Evolutionary conservation across 2,329 filamentous ascomycete species (phyloP).

Genomic region (Colletotrichum musae): DNA sequence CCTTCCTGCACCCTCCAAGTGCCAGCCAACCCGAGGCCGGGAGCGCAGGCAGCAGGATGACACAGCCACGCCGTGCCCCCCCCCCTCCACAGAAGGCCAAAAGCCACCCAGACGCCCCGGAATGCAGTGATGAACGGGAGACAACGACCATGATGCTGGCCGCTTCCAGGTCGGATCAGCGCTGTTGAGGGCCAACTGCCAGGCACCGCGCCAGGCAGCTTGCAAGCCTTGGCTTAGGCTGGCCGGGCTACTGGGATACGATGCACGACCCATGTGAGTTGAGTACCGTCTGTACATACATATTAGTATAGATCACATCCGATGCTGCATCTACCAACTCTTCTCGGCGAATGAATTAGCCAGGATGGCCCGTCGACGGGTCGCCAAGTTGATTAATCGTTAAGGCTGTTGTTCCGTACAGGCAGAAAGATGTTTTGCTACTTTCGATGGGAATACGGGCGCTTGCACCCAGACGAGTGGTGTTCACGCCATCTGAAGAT

Average conservation of each 20-base stretch:
- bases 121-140: background rate
- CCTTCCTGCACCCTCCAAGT: background rate
- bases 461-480: slow-evolving; percentile 12
- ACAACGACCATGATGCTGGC: no score
- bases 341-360: no score
- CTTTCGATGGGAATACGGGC: background rate
- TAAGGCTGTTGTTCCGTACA: slow-evolving; percentile 3
- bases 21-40: background rate
- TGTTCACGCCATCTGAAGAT: slow-evolving; percentile 8
- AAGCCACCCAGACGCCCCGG: background rate
- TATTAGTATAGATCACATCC: no score
- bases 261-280: no score
- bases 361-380: background rate
- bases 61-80: slow-evolving; percentile 31
- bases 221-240: background rate
- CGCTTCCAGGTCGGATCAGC: no score
- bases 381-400: background rate
- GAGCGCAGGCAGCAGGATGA: slow-evolving; percentile 36
- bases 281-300: no score
- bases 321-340: no score
- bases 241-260: background rate
- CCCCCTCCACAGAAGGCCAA: slow-evolving; percentile 15
- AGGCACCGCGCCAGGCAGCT: no score
- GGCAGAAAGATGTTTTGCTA: background rate
- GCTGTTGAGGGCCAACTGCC: no score